Evolutionary conservation across 768 basidiomycete species (phyloP).

Genomic region (Stropharia rugosoannulata): DNA sequence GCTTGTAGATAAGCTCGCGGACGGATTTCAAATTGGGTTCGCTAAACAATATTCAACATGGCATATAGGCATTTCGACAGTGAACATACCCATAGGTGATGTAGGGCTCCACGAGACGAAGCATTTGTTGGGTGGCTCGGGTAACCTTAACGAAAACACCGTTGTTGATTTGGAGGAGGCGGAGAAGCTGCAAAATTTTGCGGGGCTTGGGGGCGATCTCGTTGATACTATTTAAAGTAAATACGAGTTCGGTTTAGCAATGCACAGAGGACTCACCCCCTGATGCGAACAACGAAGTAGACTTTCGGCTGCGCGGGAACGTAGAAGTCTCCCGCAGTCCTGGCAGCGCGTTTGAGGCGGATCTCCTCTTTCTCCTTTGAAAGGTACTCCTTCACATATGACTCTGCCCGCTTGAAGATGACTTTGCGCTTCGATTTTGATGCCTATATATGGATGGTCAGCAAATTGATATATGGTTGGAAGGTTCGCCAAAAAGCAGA

Average conservation of each 20-base stretch:
- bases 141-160: slow-evolving; percentile 98
- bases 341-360: slow-evolving; percentile 90
- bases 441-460: slow-evolving; percentile 47
- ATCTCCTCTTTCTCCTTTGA: slow-evolving; percentile 94
- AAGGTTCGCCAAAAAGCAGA: slow-evolving; percentile 9
- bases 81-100: slow-evolving; percentile 83
- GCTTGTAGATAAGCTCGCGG: slow-evolving; percentile 98
- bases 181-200: slow-evolving; percentile 98
- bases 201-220: slow-evolving; percentile 99
- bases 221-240: slow-evolving; percentile 76
- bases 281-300: slow-evolving; percentile 96
- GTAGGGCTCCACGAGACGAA: slow-evolving; percentile 96
- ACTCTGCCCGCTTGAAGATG: slow-evolving; percentile 98
- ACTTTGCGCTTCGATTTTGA: slow-evolving; percentile 91
- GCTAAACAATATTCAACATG: slow-evolving; percentile 35
- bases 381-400: slow-evolving; percentile 97
- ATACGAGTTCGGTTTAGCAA: not conserved
- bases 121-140: slow-evolving; percentile 96
- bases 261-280: slow-evolving; percentile 64
- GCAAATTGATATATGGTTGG: not conserved
- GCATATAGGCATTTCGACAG: not conserved
- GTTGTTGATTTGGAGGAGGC: slow-evolving; percentile 99
- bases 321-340: slow-evolving; percentile 93
- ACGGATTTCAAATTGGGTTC: slow-evolving; percentile 97
- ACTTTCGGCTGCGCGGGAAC: slow-evolving; percentile 97